Conservation (phyloP, 306 rosid genomes). For the Sphenostylis stenocarpa region DNA sequence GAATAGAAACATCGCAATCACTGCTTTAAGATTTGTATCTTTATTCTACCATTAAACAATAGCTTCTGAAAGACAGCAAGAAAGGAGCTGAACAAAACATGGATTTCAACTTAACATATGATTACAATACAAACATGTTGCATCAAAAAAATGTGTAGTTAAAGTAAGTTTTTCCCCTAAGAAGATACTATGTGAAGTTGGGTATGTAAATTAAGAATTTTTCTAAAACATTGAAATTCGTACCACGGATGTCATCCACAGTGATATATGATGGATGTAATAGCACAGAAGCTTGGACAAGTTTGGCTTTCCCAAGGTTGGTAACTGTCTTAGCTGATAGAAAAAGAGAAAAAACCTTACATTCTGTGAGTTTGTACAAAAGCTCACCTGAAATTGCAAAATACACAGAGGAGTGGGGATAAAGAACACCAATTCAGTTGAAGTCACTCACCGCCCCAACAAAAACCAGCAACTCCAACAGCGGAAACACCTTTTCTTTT, state of each 20-base stretch:
- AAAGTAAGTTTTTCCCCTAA: no score
- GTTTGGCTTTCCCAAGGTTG: constrained; percentile 42
- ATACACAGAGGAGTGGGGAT: not conserved
- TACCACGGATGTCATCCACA: constrained; percentile 61
- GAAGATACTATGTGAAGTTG: no score
- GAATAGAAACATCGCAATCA: not conserved
- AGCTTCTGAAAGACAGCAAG: no score
- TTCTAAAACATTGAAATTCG: constrained; percentile 11
- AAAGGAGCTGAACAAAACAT: no score
- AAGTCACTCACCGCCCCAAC: constrained; percentile 78
- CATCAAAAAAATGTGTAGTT: no score
- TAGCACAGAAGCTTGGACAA: constrained; percentile 52
- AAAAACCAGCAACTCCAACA: constrained; percentile 68
- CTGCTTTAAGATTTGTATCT: not conserved
- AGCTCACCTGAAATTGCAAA: not conserved
- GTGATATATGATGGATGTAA: constrained; percentile 64
- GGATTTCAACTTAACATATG: no score
- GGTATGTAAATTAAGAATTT: constrained; percentile 17
- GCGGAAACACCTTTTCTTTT: constrained; percentile 50
- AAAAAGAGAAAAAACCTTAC: not conserved
- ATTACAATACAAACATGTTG: no score
- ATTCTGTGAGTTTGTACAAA: not conserved
- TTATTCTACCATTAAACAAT: no score
- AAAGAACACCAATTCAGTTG: not conserved
- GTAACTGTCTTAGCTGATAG: constrained; percentile 65